These are phyloP conservation scores for Chytridium lagenaria DNA, from an alignment of 371 early-diverging fungal species.

Conservation along the genomic window DNA sequence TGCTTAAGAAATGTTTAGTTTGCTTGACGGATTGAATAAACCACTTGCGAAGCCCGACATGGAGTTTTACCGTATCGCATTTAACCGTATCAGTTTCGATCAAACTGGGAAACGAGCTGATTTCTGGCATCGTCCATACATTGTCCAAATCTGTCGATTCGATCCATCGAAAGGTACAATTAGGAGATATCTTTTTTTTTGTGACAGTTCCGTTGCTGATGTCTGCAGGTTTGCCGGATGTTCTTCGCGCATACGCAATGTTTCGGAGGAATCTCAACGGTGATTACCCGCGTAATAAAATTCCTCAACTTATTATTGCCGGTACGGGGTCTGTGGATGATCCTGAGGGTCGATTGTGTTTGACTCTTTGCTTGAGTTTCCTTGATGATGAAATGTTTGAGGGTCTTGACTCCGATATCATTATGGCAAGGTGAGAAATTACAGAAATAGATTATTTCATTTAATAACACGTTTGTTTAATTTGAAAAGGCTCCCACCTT, in stretches of 20 bases:
- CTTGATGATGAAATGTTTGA: slow-evolving; percentile 58
- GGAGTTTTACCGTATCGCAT: slow-evolving; percentile 74
- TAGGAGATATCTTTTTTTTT: no score
- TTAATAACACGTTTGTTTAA: neutral
- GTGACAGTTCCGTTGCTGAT: no score
- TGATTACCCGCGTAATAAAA: slow-evolving; percentile 46
- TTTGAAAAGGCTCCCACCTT: slow-evolving; percentile 60
- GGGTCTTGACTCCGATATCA: slow-evolving; percentile 63
- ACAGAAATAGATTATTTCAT: neutral
- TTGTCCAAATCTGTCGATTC: slow-evolving; percentile 86
- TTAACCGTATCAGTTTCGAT: slow-evolving; percentile 78
- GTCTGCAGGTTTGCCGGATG: slow-evolving; percentile 77
- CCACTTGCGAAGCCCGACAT: slow-evolving; percentile 44
- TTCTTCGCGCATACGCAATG: slow-evolving; percentile 71
- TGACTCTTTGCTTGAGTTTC: slow-evolving; percentile 62
- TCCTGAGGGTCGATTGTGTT: slow-evolving; percentile 80
- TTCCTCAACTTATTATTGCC: slow-evolving; percentile 79
- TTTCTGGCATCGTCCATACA: slow-evolving; percentile 71
- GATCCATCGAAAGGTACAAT: slow-evolving; percentile 93
- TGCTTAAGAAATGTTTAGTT: slow-evolving; percentile 9
- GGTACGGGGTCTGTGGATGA: slow-evolving; percentile 91
- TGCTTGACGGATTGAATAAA: slow-evolving; percentile 52
- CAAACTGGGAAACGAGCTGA: slow-evolving; percentile 69
- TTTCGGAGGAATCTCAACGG: slow-evolving; percentile 64
- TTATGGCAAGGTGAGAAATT: slow-evolving; percentile 37